Evolutionary conservation across 1,284 basidiomycete species (phyloP), one percentile per base, ranked within the genome.

Genomic region (Xerocomus minutiporus): DNA sequence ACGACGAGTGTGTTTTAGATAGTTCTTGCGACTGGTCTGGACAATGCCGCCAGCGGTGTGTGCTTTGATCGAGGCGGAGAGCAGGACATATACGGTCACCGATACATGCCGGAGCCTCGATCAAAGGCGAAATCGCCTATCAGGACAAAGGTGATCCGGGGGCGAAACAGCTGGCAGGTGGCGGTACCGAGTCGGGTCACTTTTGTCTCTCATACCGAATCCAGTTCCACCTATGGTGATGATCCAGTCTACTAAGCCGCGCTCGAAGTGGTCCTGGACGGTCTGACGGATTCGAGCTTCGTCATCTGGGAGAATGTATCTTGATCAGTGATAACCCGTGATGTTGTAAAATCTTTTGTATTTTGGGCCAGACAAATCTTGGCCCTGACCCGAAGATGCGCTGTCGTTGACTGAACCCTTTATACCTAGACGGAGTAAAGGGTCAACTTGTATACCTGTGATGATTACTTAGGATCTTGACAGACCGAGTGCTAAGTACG

Each of bases 1-100:
- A 89, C 75, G 28, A 95, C 73, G 15, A 95, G 75, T 0, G 85
- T 85, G 32, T 79, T 78, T 28, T 71, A 71, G 53, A 83, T 72
- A 8, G 88, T 86, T 0, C 92, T 92, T 3, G 88, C 90, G 13
- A 92, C 75, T 1, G 89, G 88, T 9, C 92, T 81, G 1, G 91
- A 88, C 8, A 95, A 77, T 0, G 89, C 88, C 2, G 89, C 92
- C 31, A 93, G 72, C 1, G 88, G 85, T 0, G 92, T 95, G 57
- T 88, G 79, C 20, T 53, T 78, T 71, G 15, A 94, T 69, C 0
- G 90, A 93, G 7, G 79, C 66, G 0, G 82, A 74, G 25, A 92
- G 69, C 49, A 94, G 68, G 23, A 91, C 76, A 60, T 92, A 88
- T 0, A 90, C 84, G 17, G 94, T 72, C 2, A 88, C 90, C 0